Conservation (phyloP, 164 flowering plant species). For the Platanus orientalis region DNA sequence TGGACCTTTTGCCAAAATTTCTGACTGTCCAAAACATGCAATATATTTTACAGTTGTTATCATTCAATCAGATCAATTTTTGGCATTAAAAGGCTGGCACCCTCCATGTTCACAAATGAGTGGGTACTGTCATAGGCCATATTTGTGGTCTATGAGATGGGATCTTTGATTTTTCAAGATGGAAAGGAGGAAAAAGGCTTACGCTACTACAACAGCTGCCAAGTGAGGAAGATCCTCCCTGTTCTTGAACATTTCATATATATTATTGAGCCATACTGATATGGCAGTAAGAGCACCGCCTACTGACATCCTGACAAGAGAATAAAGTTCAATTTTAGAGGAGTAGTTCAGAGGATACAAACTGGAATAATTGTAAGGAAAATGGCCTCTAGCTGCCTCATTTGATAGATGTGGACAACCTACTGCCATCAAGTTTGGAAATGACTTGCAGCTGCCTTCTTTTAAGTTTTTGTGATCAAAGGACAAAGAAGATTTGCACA, state of each 20-base stretch:
- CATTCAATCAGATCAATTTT: not conserved
- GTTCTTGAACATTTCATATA: constrained; percentile 36
- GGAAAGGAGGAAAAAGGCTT: constrained; percentile 31
- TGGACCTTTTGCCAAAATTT: not conserved
- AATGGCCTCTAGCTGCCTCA: no score
- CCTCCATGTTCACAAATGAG: not conserved
- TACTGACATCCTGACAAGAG: constrained; percentile 73
- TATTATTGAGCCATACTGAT: constrained; percentile 76
- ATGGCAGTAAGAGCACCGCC: constrained; percentile 82
- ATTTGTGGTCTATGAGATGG: not conserved
- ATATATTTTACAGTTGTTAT: not conserved
- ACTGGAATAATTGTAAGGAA: not conserved
- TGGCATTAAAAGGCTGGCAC: not conserved
- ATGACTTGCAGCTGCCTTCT: no score
- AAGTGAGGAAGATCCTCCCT: constrained; percentile 81
- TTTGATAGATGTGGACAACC: no score
- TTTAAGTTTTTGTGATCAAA: no score
- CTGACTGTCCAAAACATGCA: not conserved
- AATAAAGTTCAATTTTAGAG: constrained; percentile 7
- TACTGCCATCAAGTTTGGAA: no score
- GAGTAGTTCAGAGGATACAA: not conserved
- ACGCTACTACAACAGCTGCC: constrained; percentile 76
- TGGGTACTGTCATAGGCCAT: no score
- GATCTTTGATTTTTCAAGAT: not conserved
- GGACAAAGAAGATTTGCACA: no score